Evolutionary conservation across 2,329 filamentous ascomycete genomes (phyloP), one percentile per base, ranked within the genome.

Genomic region (Rugonectria rugulosa): DNA sequence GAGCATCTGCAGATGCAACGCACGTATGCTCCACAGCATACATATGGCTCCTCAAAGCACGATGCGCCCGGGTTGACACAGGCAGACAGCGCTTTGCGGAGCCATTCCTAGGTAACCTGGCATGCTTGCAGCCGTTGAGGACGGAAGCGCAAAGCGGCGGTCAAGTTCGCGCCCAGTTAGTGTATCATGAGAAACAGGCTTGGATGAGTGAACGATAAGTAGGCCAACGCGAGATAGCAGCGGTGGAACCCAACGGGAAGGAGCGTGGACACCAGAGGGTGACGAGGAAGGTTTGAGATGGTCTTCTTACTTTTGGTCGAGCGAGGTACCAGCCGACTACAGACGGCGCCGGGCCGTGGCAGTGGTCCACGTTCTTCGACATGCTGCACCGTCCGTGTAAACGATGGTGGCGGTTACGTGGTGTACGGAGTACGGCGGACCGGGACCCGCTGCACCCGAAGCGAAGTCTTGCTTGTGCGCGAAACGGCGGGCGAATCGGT

Each of bases 371-470:
- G 41, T 37, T 29, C 38, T 36, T 42, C 24, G 50, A 32, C 11
- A 38, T 20, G 19, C 36, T 23, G 20, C 20, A 40, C 19, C 17
- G 15, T 20, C 5, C 11, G 17, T 40, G 19, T 14, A 14, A n/a
- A 15, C 31, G 31, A 3, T 21, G 3, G 34, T 38, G 34, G 23
- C 10, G 34, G 19, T 27, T 19, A 53, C 42, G 43, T 27, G 53
- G 53, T 53, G 40, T 40, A 36, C 53, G 40, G 47, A 52, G 40
- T 40, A 36, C 53, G 40, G 47, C 46, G 38, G 24, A 32, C 43
- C 42, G 37, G 49, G 44, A 54, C 55, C 44, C 40, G 50, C 51
- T 50, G 32, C 46, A 31, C 41, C 51, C 54, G 44, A 49, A 53
- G 45, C 48, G 43, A 45, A 53, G 45, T 24, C 37, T 44, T 37